These are phyloP conservation scores for Malassezia psittaci DNA, from an alignment of 1,284 basidiomycete species.

Conservation along the genomic window DNA sequence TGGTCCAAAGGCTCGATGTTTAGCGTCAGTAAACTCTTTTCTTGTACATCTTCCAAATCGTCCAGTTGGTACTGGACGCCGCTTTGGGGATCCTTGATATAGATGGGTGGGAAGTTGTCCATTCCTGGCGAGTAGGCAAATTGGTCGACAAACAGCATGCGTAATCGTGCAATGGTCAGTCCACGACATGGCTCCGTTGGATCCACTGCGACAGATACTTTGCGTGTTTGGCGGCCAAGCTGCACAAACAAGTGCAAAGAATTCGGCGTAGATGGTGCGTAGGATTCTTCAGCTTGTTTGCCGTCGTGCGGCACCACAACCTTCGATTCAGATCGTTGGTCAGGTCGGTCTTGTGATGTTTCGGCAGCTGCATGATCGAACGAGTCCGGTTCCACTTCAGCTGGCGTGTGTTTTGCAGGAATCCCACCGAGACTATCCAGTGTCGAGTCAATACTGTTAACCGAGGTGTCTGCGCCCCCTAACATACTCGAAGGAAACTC, in stretches of 20 bases:
- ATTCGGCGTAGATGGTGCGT: neutral
- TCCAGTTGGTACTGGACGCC: constrained; percentile 93
- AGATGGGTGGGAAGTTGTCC: constrained; percentile 91
- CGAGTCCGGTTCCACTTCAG: too few species aligned
- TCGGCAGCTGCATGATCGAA: too few species aligned
- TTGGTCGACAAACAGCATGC: constrained; percentile 84
- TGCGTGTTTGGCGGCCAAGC: constrained; percentile 83
- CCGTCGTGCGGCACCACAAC: too few species aligned
- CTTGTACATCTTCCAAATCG: constrained; percentile 82
- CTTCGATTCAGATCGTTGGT: too few species aligned
- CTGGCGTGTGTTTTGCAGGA: too few species aligned
- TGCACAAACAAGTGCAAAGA: constrained; percentile 64
- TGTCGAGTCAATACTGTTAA: too few species aligned
- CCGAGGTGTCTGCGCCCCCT: too few species aligned
- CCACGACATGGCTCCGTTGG: constrained; percentile 20
- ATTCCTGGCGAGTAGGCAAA: constrained; percentile 81
- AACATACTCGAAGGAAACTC: neutral
- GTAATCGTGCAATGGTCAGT: constrained; percentile 62
- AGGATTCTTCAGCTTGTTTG: neutral
- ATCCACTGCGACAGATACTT: constrained; percentile 59
- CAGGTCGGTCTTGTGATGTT: too few species aligned
- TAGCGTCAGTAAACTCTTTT: constrained; percentile 73
- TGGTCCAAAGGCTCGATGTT: constrained; percentile 97
- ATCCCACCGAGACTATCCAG: too few species aligned
- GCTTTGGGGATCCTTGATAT: constrained; percentile 78